Base-by-base conservation (phyloP, 768 basidiomycete genomes). In the Termitomyces sp. region DNA sequence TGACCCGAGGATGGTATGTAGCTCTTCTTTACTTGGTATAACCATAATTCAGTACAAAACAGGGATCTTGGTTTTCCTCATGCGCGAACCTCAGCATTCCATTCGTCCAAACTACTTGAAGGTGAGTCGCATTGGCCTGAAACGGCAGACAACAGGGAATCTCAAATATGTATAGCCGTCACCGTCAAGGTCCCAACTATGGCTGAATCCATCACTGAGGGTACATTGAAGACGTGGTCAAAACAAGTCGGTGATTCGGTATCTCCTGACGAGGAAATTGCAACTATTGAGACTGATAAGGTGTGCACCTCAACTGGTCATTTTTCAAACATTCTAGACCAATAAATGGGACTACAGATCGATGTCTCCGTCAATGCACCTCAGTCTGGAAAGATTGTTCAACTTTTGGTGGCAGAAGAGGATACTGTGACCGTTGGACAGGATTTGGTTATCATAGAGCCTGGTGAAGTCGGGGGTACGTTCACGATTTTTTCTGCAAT, bases 201-300 rank as follows among this genome's bases (percentile, higher is more conserved):
- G 93, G 93, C 96, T 27, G 95, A 98, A 72, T 98, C 95, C 60
- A 98, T 98, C 74, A 92, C 93, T 37, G 96, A 99, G 73, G 96
- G 96, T 36, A 98, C 96, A 5, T 79, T 99, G 52, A 97, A 95
- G 76, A 80, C 90, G 27, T 99, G 94, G 93, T 80, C 83, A 64
- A 98, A 98, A 78, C 84, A 95, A 74, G 87, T 91, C 52, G 96
- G 96, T 14, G 96, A 99, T 70, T 82, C 78, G 57, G 95, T 98
- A 56, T 83, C 87, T 69, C 88, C 79, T 30, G 96, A 98, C 70
- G 96, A 98, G 76, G 96, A 99, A 76, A 82, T 99, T 43, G 96
- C 94, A 16, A 96, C 94, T 45, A 98, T 98, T 63, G 96, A 98
- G 78, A 99, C 96, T 8, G 96, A 99, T 81, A 98, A 98, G 89